These are phyloP conservation scores for Sanghuangporus baumii DNA, from an alignment of 1,284 basidiomycete genomes.

Conservation along the genomic window DNA sequence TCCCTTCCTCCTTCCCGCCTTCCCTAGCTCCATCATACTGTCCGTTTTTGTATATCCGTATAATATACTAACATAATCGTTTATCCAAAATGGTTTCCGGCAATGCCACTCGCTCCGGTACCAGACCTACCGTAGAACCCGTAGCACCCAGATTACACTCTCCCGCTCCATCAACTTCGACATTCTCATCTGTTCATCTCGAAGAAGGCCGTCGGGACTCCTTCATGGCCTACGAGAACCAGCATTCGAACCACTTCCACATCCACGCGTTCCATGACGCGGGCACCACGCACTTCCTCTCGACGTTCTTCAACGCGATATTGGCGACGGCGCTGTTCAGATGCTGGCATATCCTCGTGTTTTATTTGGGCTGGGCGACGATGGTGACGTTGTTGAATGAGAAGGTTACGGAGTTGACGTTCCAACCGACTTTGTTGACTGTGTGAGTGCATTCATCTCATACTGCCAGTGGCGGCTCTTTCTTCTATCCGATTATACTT, in stretches of 20 bases:
- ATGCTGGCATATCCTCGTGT: conserved; percentile 62
- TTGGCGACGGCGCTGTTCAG: conserved; percentile 59
- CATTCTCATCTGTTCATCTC: background rate
- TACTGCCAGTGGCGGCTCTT: background rate
- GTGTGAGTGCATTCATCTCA: conserved; percentile 38
- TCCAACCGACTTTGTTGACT: conserved; percentile 51
- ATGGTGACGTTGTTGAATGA: conserved; percentile 46
- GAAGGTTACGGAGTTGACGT: conserved; percentile 37
- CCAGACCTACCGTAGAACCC: background rate
- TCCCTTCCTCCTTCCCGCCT: background rate
- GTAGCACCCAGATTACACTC: too few species aligned
- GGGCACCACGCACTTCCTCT: background rate
- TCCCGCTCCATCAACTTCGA: too few species aligned
- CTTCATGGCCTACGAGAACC: conserved; percentile 13
- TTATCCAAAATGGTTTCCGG: background rate
- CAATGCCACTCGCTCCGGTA: background rate
- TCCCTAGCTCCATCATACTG: background rate
- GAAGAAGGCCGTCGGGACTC: background rate
- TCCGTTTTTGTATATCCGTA: background rate
- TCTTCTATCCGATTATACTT: too few species aligned
- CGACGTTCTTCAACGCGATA: conserved; percentile 42
- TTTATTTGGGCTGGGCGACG: conserved; percentile 56
- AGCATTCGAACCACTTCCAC: conserved; percentile 14
- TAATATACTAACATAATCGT: background rate
- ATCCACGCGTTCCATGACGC: background rate